A percentile compares a stretch with the other conserved stretches of the same genome.
phyloP scores from a whole-genome alignment of 352 stramenopile species.

The Phytophthora sp. region DNA sequence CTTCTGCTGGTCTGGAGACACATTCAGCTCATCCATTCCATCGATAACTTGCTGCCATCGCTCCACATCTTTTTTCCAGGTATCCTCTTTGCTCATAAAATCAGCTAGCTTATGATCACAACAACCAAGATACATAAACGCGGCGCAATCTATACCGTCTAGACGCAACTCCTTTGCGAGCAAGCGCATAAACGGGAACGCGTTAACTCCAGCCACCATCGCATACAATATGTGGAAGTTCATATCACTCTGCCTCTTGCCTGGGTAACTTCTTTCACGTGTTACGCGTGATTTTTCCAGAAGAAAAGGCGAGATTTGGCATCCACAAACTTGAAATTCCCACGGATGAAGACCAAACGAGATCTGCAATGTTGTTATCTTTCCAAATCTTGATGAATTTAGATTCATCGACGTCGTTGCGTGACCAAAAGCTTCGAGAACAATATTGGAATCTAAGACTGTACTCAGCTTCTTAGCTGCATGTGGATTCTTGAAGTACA shows the following conservation, averaged over 20 bases:
- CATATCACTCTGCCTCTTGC: slow-evolving; percentile 17
- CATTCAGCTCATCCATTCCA: slow-evolving; percentile 48
- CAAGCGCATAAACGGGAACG: slow-evolving; percentile 35
- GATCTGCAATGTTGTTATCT: slow-evolving; percentile 58
- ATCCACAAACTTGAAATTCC: slow-evolving; percentile 64
- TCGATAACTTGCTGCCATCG: slow-evolving; percentile 66
- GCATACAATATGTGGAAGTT: slow-evolving; percentile 86
- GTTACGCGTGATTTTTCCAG: slow-evolving; percentile 76
- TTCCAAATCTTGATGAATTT: slow-evolving; percentile 83
- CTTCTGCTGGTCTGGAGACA: slow-evolving; percentile 48
- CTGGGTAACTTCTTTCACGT: slow-evolving; percentile 9
- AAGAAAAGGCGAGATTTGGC: slow-evolving; percentile 62
- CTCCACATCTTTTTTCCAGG: slow-evolving; percentile 66
- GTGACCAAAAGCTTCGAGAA: slow-evolving; percentile 82
- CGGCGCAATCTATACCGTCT: slow-evolving; percentile 34
- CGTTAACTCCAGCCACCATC: slow-evolving; percentile 63
- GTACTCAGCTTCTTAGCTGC: slow-evolving; percentile 65
- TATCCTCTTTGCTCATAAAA: slow-evolving; percentile 35
- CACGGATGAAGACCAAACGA: slow-evolving; percentile 50
- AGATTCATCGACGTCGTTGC: slow-evolving; percentile 67
- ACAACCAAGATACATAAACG: slow-evolving; percentile 59
- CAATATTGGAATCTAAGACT: slow-evolving; percentile 70
- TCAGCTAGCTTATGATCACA: slow-evolving; percentile 41
- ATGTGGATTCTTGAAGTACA: slow-evolving; percentile 79
- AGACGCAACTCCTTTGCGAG: slow-evolving; percentile 53